Evolutionary conservation across 2,329 filamentous ascomycete species (phyloP), one percentile per base, ranked within the genome.

Genomic region (Colletotrichum lupini): DNA sequence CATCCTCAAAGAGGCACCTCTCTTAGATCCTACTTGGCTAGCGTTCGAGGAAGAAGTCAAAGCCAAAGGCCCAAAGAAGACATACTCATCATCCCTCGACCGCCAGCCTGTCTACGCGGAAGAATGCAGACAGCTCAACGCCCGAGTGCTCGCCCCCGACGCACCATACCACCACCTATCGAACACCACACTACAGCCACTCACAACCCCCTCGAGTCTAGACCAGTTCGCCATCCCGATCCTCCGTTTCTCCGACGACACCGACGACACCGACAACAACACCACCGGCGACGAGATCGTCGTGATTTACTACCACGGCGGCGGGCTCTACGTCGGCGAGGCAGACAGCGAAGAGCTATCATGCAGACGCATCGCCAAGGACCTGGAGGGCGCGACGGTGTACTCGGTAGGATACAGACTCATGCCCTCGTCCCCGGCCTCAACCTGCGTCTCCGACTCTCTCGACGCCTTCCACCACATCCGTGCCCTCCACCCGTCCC

Each of bases 271-370:
- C 4, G 11, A 32, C 7, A 11, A 30, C 12, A 22, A 22, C 3
- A 2, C 24, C 32, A 8, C 16, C 3, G 58, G 71, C 1, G 74
- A 77, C 0, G 76, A 79, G 6, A 72, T 78, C 4, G 74, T 83
- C 7, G 77, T 86, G 12, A 75, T 88, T 22, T 88, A 87, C 77
- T 85, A 84, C 75, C 87, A 88, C 74, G 87, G 87, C 11, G 86
- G 86, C 16, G 86, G 85, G 0, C 78, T 88, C 2, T 78, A 78
- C 32, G 84, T 88, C 37, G 87, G 87, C 12, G 85, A 87, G 66
- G 83, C 85, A 2, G 85, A 87, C 73, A 86, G 83, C 72, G 86
- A 88, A 76, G 86, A 88, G 59, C 77, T 87, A 1, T 83, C 85
- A 2, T 87, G 85, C 75, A 82, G 86, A 0, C 82, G 81, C 30